Conservation (phyloP, 345 rosid genomes). For the Sisymbrium irio region DNA sequence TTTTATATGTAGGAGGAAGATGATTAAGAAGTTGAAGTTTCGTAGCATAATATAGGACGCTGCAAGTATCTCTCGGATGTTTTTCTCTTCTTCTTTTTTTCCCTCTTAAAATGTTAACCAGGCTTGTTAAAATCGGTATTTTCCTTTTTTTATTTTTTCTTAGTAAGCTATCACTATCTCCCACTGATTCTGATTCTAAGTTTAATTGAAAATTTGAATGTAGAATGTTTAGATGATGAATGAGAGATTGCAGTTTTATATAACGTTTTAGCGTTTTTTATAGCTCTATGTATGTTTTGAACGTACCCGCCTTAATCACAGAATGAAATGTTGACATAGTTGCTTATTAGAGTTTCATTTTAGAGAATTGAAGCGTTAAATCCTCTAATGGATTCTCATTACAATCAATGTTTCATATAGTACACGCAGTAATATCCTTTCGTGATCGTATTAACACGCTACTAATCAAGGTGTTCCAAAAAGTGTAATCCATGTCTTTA, state of each 20-base stretch:
- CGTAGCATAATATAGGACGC: slow-evolving; percentile 34
- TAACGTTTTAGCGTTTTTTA: too few relatives aligned
- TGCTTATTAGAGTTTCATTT: not conserved
- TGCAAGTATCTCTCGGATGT: slow-evolving; percentile 22
- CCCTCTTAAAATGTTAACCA: slow-evolving; percentile 17
- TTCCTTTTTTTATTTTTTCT: not conserved
- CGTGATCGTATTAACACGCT: not conserved
- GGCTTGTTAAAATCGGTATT: not conserved
- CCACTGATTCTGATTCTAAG: slow-evolving; percentile 30
- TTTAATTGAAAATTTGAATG: slow-evolving; percentile 15
- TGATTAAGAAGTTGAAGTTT: slow-evolving; percentile 51
- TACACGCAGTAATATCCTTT: not conserved
- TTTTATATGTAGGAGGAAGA: slow-evolving; percentile 60
- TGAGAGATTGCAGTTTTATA: slow-evolving; percentile 40
- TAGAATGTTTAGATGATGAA: slow-evolving; percentile 21
- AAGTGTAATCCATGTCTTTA: not conserved
- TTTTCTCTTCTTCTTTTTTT: not conserved
- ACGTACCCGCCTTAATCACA: too few relatives aligned
- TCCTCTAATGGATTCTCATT: not conserved
- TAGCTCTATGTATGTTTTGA: too few relatives aligned
- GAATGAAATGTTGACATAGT: not conserved
- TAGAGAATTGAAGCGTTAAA: not conserved
- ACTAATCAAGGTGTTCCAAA: slow-evolving; percentile 17
- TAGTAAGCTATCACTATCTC: slow-evolving; percentile 21
- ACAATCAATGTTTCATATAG: not conserved